These are phyloP conservation scores for Morella rubra DNA, from an alignment of 306 rosid genomes.

Conservation along the genomic window DNA sequence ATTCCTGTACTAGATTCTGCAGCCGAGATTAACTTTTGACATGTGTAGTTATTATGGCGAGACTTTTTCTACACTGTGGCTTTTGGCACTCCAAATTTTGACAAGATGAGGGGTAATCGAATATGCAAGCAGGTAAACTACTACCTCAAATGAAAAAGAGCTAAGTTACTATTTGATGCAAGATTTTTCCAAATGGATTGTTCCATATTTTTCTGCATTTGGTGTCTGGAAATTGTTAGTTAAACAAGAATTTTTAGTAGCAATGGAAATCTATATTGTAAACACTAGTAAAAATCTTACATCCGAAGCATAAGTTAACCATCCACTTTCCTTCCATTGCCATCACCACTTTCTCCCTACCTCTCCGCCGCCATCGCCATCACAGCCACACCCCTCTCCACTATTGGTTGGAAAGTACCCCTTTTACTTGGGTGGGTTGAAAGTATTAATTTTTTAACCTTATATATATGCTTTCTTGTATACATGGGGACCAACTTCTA, in stretches of 20 bases:
- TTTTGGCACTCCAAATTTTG: constrained; percentile 89
- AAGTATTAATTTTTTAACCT: background rate
- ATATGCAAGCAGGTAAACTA: constrained; percentile 87
- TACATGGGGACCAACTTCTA: background rate
- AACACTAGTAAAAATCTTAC: too few relatives aligned
- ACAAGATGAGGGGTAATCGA: constrained; percentile 70
- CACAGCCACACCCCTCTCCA: too few relatives aligned
- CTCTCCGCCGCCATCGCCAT: background rate
- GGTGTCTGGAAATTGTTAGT: background rate
- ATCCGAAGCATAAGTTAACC: background rate
- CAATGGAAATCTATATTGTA: background rate
- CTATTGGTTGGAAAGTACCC: background rate
- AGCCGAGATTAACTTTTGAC: constrained; percentile 30
- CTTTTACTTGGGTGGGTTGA: background rate
- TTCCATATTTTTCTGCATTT: background rate
- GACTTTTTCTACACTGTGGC: constrained; percentile 92
- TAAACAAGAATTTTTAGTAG: too few relatives aligned
- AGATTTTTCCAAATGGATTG: too few relatives aligned
- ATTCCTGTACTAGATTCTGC: constrained; percentile 15
- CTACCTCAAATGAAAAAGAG: too few relatives aligned
- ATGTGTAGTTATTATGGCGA: constrained; percentile 75
- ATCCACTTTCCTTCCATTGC: too few relatives aligned
- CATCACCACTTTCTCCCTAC: background rate
- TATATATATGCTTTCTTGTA: background rate
- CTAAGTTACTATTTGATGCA: too few relatives aligned